These are phyloP conservation scores for Tylopilus rubrobrunneus DNA, from an alignment of 768 basidiomycete species.

Conservation along the genomic window DNA sequence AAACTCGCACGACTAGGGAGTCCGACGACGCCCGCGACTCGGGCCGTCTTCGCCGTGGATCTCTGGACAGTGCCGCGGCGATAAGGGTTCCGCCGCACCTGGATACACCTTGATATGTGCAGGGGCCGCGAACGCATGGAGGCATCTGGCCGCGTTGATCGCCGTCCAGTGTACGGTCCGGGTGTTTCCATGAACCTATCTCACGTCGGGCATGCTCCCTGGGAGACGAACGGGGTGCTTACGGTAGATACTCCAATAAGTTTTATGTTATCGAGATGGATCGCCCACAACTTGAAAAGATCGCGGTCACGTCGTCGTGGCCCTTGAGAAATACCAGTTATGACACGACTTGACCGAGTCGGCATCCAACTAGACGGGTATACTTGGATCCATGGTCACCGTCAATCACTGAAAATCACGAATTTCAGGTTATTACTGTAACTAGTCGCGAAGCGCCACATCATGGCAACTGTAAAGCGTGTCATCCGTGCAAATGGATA, in stretches of 20 bases:
- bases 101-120: slow-evolving; percentile 56
- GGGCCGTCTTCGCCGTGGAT: slow-evolving; percentile 83
- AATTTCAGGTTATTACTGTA: no score
- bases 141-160: slow-evolving; percentile 72
- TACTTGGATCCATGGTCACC: background rate
- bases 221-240: slow-evolving; percentile 12
- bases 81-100: slow-evolving; percentile 68
- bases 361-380: slow-evolving; percentile 55
- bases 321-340: slow-evolving; percentile 44
- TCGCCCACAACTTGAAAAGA: slow-evolving; percentile 74
- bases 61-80: slow-evolving; percentile 63
- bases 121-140: slow-evolving; percentile 70
- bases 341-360: background rate
- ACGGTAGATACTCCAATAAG: slow-evolving; percentile 86
- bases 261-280: slow-evolving; percentile 59
- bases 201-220: background rate
- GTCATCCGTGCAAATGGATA: no score
- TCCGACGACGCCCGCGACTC: slow-evolving; percentile 83
- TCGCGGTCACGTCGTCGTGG: slow-evolving; percentile 86
- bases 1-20: no score
- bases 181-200: slow-evolving; percentile 80
- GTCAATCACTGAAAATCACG: no score
- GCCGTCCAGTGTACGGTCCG: slow-evolving; percentile 54
- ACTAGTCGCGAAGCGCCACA: no score
- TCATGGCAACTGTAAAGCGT: no score